Percentiles rank a stretch among this genome's conserved stretches.
Evolutionary conservation across 768 basidiomycete species (phyloP).

Genomic region (Russula compacta): DNA sequence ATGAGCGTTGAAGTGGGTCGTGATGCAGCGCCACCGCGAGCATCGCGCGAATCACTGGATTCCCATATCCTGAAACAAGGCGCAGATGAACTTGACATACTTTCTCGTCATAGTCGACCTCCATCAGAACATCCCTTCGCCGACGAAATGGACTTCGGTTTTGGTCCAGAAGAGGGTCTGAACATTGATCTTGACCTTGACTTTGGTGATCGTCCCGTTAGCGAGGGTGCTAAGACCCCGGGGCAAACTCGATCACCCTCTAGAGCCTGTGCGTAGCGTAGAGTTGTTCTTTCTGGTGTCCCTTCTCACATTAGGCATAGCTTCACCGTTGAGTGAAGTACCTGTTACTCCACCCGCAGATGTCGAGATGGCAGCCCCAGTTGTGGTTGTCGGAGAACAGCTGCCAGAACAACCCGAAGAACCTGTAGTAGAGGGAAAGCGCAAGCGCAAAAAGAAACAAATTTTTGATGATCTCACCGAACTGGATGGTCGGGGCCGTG

Average conservation of each 20-base stretch:
- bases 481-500: slow-evolving; percentile 52
- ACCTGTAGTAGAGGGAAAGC: slow-evolving; percentile 29
- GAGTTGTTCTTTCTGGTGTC: not conserved
- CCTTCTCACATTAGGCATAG: slow-evolving; percentile 30
- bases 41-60: slow-evolving; percentile 46
- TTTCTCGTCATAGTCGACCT: slow-evolving; percentile 59
- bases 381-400: slow-evolving; percentile 38
- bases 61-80: slow-evolving; percentile 48
- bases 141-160: slow-evolving; percentile 43
- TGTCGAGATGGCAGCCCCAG: slow-evolving; percentile 39
- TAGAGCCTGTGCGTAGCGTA: slow-evolving; percentile 50
- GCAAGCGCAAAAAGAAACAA: slow-evolving; percentile 64
- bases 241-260: slow-evolving; percentile 48
- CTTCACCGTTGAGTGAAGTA: slow-evolving; percentile 66
- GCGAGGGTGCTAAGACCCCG: slow-evolving; percentile 43
- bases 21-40: slow-evolving; percentile 46
- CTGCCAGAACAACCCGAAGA: slow-evolving; percentile 31
- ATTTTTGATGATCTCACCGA: slow-evolving; percentile 90
- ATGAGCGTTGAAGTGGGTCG: slow-evolving; percentile 72
- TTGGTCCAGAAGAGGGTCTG: slow-evolving; percentile 33
- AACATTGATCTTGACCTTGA: slow-evolving; percentile 66
- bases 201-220: slow-evolving; percentile 48
- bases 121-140: slow-evolving; percentile 59
- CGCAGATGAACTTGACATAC: slow-evolving; percentile 48
- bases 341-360: slow-evolving; percentile 73